Evolutionary conservation across 2,329 filamentous ascomycete genomes (phyloP), one percentile per base, ranked within the genome.

Genomic region (Phialophora tarda): DNA sequence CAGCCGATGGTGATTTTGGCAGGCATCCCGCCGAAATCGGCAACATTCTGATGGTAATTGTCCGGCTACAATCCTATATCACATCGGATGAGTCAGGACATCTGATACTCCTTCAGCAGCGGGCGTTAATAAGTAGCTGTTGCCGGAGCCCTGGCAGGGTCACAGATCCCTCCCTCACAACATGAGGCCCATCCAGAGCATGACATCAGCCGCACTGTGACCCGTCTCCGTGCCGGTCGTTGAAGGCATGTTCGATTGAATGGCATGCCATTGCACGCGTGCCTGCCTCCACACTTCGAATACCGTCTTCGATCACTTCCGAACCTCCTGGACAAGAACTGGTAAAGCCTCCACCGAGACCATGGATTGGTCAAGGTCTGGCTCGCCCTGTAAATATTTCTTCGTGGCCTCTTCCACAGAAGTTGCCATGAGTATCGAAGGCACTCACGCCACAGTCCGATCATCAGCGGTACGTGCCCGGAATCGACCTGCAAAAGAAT

Each of bases 161-260:
- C 41, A 51, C 4, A 26, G 24, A 4, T n/a, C 30, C 32, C 50
- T 86, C 83, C n/a, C 84, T 81, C 55, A 78, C 77, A 50, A 86
- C 82, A 57, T 82, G 80, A 1, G 84, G 84, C 74, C 85, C 83
- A 84, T 77, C 26, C 83, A 79, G 10, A 86, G 75, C 24, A 86
- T 75, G 8, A 84, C 77, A 71, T 80, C 78, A 11, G 80, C 79
- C 23, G 74, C 76, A 48, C 66, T 72, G 14, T 74, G 75, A 7
- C 32, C 30, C 14, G 74, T 71, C n/a, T 68, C 72, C 47, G 77
- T 75, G 1, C 78, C 73, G 28, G 78, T 75, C 0, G 77, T 75
- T 0, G 76, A 75, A 2, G 78, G 75, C 1, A 79, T 77, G 2
- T 75, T 76, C 6, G 28, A 28, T 28, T 28, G 28, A 28, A 7